Percentiles rank a stretch among this genome's conserved stretches.
phyloP scores from a whole-genome alignment of 352 stramenopile genomes.

The Phytophthora parvispora region DNA sequence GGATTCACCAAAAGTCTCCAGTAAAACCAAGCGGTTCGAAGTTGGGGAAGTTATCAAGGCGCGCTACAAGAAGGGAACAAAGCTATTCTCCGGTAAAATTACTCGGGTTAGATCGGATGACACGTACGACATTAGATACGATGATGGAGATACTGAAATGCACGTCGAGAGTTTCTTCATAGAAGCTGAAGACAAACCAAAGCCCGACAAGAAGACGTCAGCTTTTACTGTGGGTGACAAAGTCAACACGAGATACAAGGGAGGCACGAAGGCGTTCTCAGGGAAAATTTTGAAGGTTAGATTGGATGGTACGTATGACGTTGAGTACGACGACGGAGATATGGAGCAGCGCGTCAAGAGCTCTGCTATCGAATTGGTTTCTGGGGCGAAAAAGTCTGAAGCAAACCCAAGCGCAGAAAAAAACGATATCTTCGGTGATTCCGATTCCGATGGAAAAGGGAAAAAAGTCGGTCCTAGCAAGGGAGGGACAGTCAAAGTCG shows the following conservation, averaged over 20 bases:
- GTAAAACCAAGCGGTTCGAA: conserved; percentile 20
- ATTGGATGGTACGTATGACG: conserved; percentile 68
- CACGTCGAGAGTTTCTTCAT: conserved; percentile 36
- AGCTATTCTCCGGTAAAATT: conserved; percentile 65
- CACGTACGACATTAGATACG: conserved; percentile 79
- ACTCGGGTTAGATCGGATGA: conserved; percentile 49
- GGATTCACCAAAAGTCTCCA: conserved; percentile 4
- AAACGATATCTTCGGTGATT: conserved; percentile 41
- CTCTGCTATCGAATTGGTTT: conserved; percentile 17
- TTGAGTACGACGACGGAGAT: conserved; percentile 72
- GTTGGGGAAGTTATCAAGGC: conserved; percentile 42
- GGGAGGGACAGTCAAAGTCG: conserved; percentile 24
- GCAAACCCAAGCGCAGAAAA: conserved; percentile 20
- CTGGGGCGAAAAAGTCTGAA: conserved; percentile 13
- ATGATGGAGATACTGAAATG: conserved; percentile 64
- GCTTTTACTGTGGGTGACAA: conserved; percentile 46
- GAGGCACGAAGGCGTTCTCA: conserved; percentile 42
- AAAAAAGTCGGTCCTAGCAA: conserved; percentile 2
- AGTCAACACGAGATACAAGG: conserved; percentile 52
- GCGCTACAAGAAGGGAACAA: conserved; percentile 52
- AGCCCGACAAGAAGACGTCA: conserved; percentile 11
- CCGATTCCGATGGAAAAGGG: conserved; percentile 26
- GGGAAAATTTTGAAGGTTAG: conserved; percentile 57
- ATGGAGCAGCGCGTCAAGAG: conserved; percentile 39
- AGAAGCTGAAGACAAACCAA: conserved; percentile 9